Evolutionary conservation across 305 asterid genomes (phyloP), one percentile per base, ranked within the genome.

Genomic region (Fraxinus sp.): DNA sequence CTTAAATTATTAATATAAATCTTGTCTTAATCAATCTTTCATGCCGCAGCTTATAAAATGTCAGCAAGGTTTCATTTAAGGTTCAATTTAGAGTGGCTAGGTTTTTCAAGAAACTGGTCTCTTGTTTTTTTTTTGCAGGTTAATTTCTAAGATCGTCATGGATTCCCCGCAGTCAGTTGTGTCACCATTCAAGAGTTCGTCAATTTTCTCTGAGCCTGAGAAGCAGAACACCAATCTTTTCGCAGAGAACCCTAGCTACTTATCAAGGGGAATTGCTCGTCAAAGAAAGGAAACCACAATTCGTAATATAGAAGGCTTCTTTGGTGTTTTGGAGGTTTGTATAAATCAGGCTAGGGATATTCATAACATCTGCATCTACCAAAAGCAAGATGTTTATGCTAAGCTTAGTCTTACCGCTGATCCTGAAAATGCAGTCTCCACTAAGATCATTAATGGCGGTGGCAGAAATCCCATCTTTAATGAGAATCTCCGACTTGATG

Each of bases 301-400:
- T 30, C 80, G 71, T 49, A 83, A 87, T 78, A 30, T 79, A 66
- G 85, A 77, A 33, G 87, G 81, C 6, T 26, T 55, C 75, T 35
- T 85, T 79, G 93, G 92, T 16, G 86, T 81, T 83, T 72, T 90
- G 11, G 89, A 90, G 55, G 92, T 90, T 74, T 81, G 74, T 37
- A 72, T 90, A 18, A 87, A 90, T 78, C 93, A 86, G 55, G 92
- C 93, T 4, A 86, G 91, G 73, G 88, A 88, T 79, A 90, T 90
- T 75, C 91, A 87, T 3, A 90, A 90, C 89, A 88, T 90, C 43
- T 90, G 92, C 77, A 90, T 89, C 64, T 90, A 90, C 84, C 93
- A 89, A 79, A 89, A 89, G 7, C 93, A 90, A 83, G 93, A 90
- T 84, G 93, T 90, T 41, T 90, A 86, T 85, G 93, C 93, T 30